These are phyloP conservation scores for Peronospora belbahrii DNA, from an alignment of 352 stramenopile species.

Conservation along the genomic window DNA sequence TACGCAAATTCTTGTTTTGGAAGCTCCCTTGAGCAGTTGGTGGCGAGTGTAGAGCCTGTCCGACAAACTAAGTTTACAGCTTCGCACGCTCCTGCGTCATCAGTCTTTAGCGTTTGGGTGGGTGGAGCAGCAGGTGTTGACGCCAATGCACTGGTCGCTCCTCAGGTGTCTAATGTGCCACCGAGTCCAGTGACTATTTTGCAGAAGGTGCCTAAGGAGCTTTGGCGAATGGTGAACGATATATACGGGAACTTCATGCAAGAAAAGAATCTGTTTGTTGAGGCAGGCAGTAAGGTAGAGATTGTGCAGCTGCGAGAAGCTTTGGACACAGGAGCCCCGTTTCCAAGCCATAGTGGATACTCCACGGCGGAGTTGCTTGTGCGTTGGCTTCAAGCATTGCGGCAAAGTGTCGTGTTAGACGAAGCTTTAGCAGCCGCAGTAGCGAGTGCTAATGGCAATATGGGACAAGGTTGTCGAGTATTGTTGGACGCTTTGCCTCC, in stretches of 20 bases:
- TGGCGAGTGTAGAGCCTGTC: conserved; percentile 86
- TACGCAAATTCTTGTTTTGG: conserved; percentile 94
- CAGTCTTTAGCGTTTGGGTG: conserved; percentile 42
- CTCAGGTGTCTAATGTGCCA: conserved; percentile 34
- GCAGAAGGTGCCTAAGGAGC: conserved; percentile 92
- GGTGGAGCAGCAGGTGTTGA: conserved; percentile 27
- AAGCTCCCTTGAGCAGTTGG: conserved; percentile 91
- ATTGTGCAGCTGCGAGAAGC: conserved; percentile 78
- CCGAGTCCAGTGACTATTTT: conserved; percentile 13
- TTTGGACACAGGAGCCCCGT: conserved; percentile 87
- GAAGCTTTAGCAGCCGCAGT: conserved; percentile 69
- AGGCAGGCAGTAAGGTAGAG: conserved; percentile 59
- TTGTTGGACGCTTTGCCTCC: conserved; percentile 83
- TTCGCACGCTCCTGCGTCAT: conserved; percentile 17
- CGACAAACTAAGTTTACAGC: conserved; percentile 41
- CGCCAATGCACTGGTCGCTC: conserved; percentile 13
- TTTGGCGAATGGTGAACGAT: conserved; percentile 97
- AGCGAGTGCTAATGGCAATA: conserved; percentile 51
- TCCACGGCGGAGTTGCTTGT: conserved; percentile 89
- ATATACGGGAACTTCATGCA: conserved; percentile 81
- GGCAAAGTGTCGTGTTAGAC: conserved; percentile 83
- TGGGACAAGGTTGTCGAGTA: conserved; percentile 63
- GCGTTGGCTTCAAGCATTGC: conserved; percentile 87
- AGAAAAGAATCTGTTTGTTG: conserved; percentile 79
- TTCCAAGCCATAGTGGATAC: conserved; percentile 78